A percentile compares a stretch with the other conserved stretches of the same genome.
These are phyloP conservation scores for Trypanosoma theileri DNA, from an alignment of 208 protist species.

Conservation along the genomic window DNA sequence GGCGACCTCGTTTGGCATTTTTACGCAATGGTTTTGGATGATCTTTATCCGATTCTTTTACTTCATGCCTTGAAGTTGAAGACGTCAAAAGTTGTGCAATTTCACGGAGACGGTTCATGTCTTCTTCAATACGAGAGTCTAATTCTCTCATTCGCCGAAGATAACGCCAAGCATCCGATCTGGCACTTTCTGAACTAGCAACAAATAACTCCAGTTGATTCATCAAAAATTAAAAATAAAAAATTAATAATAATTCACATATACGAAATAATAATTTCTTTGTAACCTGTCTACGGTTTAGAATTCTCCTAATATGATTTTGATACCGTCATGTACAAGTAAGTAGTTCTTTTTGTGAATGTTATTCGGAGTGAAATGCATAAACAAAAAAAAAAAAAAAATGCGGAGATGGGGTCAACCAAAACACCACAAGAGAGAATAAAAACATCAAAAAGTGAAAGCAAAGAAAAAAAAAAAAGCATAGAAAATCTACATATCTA, in stretches of 20 bases:
- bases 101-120: conserved; percentile 41
- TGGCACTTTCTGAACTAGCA: conserved; percentile 52
- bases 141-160: conserved; percentile 61
- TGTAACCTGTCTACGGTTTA: no score
- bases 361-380: no score
- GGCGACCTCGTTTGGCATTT: conserved; percentile 13
- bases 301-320: no score
- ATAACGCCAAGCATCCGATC: conserved; percentile 62
- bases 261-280: neutral
- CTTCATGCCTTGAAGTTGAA: neutral
- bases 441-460: neutral
- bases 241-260: neutral
- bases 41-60: neutral
- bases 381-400: no score
- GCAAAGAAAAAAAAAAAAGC: conserved; percentile 4
- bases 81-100: conserved; percentile 27
- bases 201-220: conserved; percentile 79
- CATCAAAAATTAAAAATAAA: conserved; percentile 30
- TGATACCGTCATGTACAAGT: no score
- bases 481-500: neutral
- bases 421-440: no score
- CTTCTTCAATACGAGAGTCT: conserved; percentile 61
- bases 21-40: neutral
- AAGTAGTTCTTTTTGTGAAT: no score
- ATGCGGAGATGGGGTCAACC: no score